Percentiles rank a stretch among this genome's conserved stretches.
Conservation (phyloP, 345 rosid species). For the Eucalyptus microcorys region DNA sequence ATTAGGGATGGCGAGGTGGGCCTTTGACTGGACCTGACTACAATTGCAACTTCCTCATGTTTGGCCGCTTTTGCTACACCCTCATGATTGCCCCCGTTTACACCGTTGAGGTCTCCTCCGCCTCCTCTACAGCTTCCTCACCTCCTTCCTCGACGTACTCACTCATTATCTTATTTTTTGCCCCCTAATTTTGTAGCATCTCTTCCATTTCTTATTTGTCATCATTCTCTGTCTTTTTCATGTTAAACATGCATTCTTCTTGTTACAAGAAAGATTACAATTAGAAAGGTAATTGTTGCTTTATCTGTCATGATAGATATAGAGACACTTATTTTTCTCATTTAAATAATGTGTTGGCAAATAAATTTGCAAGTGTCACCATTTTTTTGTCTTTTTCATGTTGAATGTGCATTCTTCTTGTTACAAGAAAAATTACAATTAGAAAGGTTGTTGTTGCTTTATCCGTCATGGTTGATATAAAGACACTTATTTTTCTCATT, state of each 20-base stretch:
- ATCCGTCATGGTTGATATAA: rapidly evolving
- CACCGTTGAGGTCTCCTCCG: too few species aligned
- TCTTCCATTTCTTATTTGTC: not conserved
- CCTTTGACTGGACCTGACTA: too few species aligned
- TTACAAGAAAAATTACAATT: not conserved
- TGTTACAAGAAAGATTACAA: not conserved
- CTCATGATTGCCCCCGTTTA: too few species aligned
- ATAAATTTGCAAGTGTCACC: constrained; percentile 16
- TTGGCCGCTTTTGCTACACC: not conserved
- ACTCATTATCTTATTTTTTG: too few species aligned
- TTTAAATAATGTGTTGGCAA: not conserved
- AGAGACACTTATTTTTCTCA: not conserved
- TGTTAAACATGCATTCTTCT: not conserved
- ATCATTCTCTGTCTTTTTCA: not conserved
- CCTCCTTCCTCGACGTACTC: too few species aligned
- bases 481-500: not conserved
- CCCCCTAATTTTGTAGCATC: too few species aligned
- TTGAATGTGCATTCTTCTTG: not conserved
- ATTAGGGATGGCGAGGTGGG: too few species aligned
- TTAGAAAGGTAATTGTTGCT: not conserved
- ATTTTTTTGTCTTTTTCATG: not conserved
- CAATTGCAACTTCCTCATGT: too few species aligned
- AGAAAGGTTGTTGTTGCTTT: not conserved
- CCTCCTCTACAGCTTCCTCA: too few species aligned
- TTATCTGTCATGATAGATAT: not conserved